Evolutionary conservation across 306 rosid genomes (phyloP), one percentile per base, ranked within the genome.

Genomic region (Acmispon strigosus): DNA sequence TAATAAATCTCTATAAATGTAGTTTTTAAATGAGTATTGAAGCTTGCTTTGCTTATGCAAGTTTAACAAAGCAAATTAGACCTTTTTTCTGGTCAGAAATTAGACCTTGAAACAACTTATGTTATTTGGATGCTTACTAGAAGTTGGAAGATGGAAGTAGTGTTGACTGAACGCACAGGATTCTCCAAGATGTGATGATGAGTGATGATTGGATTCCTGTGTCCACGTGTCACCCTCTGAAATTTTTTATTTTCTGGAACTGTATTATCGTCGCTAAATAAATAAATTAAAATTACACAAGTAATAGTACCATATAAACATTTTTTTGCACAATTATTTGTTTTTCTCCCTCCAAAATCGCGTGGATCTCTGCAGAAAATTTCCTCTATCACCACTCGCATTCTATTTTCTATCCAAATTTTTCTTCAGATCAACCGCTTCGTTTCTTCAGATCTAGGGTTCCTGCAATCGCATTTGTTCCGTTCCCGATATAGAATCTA

Each of bases 361-460:
- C 70, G 76, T 78, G 86, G 79, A 86, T 86, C 84, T 70, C 76
- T 64, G 67, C 51, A 58, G 20, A 71, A 6, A 39, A 61, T 68
- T 72, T 43, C 36, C 71, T 52, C 37, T 42, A 10, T 29, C 72
- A 3, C 56, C 72, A 2, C 56, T 36, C 34, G 19, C 72, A 42
- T 76, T 76, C 43, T 14, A 32, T 52, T 16, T 29, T 10, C 45
- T 27, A 15, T 57, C 72, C 60, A 13, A 18, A 24, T 47, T 66
- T 58, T 64, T 66, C 76, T 10, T 56, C 73, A 70, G 48, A 74
- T 75, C 82, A 69, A 70, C 61, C 63, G 55, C 54, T 82, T 34
- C 57, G 39, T 8, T 17, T 41, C 4, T 57, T 12, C 51, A 61
- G 89, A 85, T 85, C 84, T 82, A 77, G 84, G 83, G 86, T 82